Evolutionary conservation across 164 flowering plant genomes (phyloP), one percentile per base, ranked within the genome.

Genomic region (Buxus sempervirens): DNA sequence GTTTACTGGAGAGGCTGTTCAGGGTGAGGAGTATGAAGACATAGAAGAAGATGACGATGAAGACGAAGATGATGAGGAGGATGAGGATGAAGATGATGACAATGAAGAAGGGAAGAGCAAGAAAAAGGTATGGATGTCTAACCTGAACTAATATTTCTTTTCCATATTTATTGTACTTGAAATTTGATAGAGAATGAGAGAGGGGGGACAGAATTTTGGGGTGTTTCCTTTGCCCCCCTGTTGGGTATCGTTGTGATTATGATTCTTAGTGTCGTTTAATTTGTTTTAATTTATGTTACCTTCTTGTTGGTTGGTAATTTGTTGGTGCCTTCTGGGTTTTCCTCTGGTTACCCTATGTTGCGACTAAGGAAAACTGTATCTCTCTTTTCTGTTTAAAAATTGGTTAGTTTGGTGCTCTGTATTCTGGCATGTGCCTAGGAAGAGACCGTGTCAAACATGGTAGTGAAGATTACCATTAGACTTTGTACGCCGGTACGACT

Each of bases 1-100:
- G 96, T 89, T 83, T 70, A 90, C 93, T 5, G 92, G 96, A 18
- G 96, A 90, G 78, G 97, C 96, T 64, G 85, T 76, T 20, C 78
- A 85, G 63, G 90, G 58, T 13, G 91, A 84, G 54, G 90, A 83
- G 54, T 72, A 65, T 73, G 91, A 75, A 20, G 84, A 73, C 22
- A 41, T 71, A 24, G 86, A 76, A 18, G 84, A 74, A 0, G 89
- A 85, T 48, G 90, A 82, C 13, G 88, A 81, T 0, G 93, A 84
- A 0, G 85, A 83, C 0, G 91, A 85, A 0, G 96, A 79, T 0
- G 93, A 84, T 0, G 90, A 79, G 0, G 97, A 82, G 0, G 92
- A 89, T 0, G 89, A 84, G 0, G 96, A 82, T 0, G 81, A 72
- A 1, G 78, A 82, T 0, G 83, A 81, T 0, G 79, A 77, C 1